Evolutionary conservation across 2,329 filamentous ascomycete genomes (phyloP).

Genomic region (Grosmannia serpens): DNA sequence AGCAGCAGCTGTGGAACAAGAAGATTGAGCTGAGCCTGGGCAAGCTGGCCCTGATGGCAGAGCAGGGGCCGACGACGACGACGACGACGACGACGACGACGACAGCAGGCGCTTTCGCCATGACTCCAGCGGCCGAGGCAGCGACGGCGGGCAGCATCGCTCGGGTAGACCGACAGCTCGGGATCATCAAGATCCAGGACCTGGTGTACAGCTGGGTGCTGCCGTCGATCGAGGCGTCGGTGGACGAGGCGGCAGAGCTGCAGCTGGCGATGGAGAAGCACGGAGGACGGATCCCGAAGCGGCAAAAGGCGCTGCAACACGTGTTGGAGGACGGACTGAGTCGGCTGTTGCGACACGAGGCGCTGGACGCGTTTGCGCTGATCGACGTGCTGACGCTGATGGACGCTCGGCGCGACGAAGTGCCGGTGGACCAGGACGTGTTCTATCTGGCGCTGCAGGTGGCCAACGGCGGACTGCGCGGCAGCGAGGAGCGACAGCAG

Average conservation of each 20-base stretch:
- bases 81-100: conserved; percentile 7
- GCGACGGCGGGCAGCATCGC: conserved; percentile 8
- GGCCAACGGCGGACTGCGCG: conserved; percentile 40
- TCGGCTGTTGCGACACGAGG: conserved; percentile 58
- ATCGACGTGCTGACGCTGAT: conserved; percentile 72
- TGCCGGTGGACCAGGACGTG: conserved; percentile 48
- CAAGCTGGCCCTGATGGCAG: conserved; percentile 67
- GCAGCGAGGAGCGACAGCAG: conserved; percentile 44
- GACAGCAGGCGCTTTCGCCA: too few relatives aligned
- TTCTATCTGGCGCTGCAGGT: conserved; percentile 65
- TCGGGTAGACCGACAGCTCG: conserved; percentile 51
- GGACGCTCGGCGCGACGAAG: conserved; percentile 43
- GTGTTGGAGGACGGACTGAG: conserved; percentile 61
- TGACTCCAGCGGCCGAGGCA: background rate
- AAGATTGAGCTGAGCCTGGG: conserved; percentile 85
- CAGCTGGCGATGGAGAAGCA: conserved; percentile 65
- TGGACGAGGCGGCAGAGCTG: conserved; percentile 69
- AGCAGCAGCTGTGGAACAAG: conserved; percentile 81
- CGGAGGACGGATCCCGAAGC: conserved; percentile 39
- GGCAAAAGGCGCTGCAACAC: conserved; percentile 54
- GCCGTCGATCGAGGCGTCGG: conserved; percentile 54
- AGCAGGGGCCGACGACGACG: conserved; percentile 17
- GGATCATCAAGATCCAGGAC: conserved; percentile 70
- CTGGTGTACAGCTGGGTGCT: conserved; percentile 60
- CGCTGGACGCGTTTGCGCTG: conserved; percentile 63